phyloP scores from a whole-genome alignment of 352 stramenopile genomes.

The Phytophthora capsici region DNA sequence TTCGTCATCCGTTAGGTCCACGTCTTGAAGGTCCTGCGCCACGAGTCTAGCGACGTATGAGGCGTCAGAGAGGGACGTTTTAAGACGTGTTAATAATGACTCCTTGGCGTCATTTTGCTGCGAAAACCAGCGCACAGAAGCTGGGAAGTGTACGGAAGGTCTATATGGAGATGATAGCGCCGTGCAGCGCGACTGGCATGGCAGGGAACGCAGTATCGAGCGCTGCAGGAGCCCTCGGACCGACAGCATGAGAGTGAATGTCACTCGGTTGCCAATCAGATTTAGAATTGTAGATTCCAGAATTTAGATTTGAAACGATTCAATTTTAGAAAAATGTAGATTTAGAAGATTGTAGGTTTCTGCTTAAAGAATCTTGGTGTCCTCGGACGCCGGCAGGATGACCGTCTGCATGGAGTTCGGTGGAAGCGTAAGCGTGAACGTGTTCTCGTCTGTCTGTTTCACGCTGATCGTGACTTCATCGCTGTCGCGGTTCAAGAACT shows the following conservation, averaged over 20 bases:
- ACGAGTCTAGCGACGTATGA: neutral
- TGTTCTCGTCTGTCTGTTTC: constrained; percentile 18
- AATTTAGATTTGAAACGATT: neutral
- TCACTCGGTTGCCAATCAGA: neutral
- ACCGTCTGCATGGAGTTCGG: constrained; percentile 23
- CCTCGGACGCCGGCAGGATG: constrained; percentile 24
- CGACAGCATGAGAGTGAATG: neutral
- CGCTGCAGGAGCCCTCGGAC: neutral
- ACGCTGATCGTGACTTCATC: constrained; percentile 25
- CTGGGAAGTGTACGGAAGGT: neutral
- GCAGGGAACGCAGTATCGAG: neutral
- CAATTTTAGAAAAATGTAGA: neutral
- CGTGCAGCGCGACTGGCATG: neutral
- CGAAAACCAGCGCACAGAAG: neutral
- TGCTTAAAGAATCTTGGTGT: constrained; percentile 11
- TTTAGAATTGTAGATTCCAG: neutral
- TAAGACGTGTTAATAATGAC: neutral
- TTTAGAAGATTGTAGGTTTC: too few relatives aligned
- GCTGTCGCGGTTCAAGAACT: constrained; percentile 47
- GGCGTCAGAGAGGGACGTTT: neutral
- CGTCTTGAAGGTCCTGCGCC: neutral
- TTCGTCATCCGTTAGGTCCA: neutral
- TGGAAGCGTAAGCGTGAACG: constrained; percentile 17
- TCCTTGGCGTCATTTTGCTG: constrained; percentile 2
- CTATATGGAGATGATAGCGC: neutral